Evolutionary conservation across 495 filamentous ascomycete species (phyloP).

Genomic region (Bombardia bombarda): DNA sequence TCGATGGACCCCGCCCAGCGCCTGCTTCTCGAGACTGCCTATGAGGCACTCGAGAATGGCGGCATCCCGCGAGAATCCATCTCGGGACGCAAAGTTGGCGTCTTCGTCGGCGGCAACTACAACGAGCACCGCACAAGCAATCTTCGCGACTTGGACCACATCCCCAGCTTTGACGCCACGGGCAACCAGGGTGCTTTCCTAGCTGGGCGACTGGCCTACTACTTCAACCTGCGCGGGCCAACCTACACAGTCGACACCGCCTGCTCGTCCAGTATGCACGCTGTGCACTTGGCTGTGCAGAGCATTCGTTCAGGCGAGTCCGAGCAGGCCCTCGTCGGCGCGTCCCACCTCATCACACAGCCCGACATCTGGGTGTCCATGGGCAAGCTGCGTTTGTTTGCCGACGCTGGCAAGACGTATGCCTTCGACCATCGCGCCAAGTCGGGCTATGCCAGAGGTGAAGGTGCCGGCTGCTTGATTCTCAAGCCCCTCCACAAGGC

Average conservation of each 20-base stretch:
- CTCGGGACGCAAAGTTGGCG: constrained; percentile 35
- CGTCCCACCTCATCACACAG: constrained; percentile 33
- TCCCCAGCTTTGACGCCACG: constrained; percentile 31
- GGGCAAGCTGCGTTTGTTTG: constrained; percentile 26
- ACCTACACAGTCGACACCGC: constrained; percentile 76
- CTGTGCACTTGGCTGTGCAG: constrained; percentile 67
- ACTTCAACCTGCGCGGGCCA: constrained; percentile 44
- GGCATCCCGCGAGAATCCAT: constrained; percentile 40
- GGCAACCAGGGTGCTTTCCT: constrained; percentile 41
- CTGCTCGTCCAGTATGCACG: constrained; percentile 64
- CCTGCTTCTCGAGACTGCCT: constrained; percentile 45
- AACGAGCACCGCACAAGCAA: constrained; percentile 28
- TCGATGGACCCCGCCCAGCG: constrained; percentile 50
- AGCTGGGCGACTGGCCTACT: constrained; percentile 49
- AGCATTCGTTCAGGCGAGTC: constrained; percentile 54
- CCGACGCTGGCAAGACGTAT: constrained; percentile 28
- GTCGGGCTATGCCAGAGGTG: constrained; percentile 37
- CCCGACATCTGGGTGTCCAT: constrained; percentile 37
- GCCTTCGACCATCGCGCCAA: constrained; percentile 35
- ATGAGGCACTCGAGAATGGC: constrained; percentile 41
- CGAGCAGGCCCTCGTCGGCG: constrained; percentile 38
- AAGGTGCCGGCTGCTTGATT: constrained; percentile 33
- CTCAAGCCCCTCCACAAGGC: constrained; percentile 50
- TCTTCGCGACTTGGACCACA: constrained; percentile 31
- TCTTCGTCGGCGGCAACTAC: constrained; percentile 37